These are phyloP conservation scores for Cutaneotrichosporon cutaneum DNA, from an alignment of 1,284 basidiomycete genomes.

Conservation along the genomic window DNA sequence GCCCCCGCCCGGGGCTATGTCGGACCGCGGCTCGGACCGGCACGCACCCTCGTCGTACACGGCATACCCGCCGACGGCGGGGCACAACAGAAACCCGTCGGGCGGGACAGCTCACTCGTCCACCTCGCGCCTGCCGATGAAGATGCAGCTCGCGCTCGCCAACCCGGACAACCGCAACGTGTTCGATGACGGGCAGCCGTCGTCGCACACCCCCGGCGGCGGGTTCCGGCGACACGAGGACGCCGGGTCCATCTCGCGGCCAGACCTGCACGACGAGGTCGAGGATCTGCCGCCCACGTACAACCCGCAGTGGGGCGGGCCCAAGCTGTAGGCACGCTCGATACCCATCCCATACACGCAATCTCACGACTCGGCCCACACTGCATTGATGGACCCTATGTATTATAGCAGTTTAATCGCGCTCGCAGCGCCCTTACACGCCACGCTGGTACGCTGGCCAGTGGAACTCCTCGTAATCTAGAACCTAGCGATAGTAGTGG, in stretches of 20 bases:
- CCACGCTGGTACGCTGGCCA: background rate
- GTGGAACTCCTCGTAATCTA: background rate
- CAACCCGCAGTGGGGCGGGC: slow-evolving; percentile 34
- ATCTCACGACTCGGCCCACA: background rate
- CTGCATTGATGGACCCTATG: background rate
- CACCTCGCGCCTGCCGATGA: slow-evolving; percentile 1
- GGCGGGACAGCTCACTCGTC: background rate
- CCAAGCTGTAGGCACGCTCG: background rate
- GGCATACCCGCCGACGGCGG: background rate
- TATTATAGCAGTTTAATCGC: background rate
- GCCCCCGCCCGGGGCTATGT: background rate
- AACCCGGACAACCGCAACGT: slow-evolving; percentile 9
- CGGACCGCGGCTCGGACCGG: background rate
- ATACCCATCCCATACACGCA: background rate
- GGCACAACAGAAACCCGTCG: background rate
- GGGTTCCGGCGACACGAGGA: slow-evolving; percentile 43
- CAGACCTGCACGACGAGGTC: slow-evolving; percentile 6
- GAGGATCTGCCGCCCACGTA: slow-evolving; percentile 50
- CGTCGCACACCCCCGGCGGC: slow-evolving; percentile 25
- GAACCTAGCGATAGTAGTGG: background rate
- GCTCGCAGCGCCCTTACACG: background rate
- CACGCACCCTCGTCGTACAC: background rate
- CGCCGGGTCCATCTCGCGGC: slow-evolving; percentile 37
- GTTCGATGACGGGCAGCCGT: slow-evolving; percentile 24
- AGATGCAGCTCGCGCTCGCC: slow-evolving; percentile 10